phyloP scores from a whole-genome alignment of 108 stramenopile genomes.

The Fistulifera pelliculosa region DNA sequence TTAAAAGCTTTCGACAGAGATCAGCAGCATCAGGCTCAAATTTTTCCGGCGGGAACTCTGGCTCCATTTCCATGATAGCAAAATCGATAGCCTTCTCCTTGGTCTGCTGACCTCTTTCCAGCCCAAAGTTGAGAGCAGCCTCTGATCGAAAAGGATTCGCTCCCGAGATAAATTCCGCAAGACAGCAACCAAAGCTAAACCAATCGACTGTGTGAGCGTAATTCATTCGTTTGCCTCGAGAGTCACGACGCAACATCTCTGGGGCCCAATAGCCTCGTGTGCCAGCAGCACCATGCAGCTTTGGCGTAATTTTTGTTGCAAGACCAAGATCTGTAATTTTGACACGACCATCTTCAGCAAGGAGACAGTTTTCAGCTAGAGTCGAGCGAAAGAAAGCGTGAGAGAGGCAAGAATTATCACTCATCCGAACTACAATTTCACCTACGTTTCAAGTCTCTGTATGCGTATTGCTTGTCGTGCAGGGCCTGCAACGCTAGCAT shows the following conservation, averaged over 20 bases:
- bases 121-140: conserved; percentile 76
- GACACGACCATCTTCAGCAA: conserved; percentile 84
- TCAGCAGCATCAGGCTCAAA: conserved; percentile 72
- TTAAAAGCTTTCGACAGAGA: conserved; percentile 67
- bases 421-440: too few relatives aligned
- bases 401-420: too few relatives aligned
- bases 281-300: conserved; percentile 76
- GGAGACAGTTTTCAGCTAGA: conserved; percentile 78
- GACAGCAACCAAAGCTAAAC: conserved; percentile 91
- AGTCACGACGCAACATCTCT: conserved; percentile 87
- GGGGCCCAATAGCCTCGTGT: conserved; percentile 94
- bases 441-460: conserved; percentile 85
- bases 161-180: conserved; percentile 91
- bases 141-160: conserved; percentile 90
- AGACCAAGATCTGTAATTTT: conserved; percentile 90
- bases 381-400: conserved; percentile 31
- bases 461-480: conserved; percentile 83
- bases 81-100: conserved; percentile 85
- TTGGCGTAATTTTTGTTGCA: conserved; percentile 79
- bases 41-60: conserved; percentile 48
- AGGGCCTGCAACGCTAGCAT: conserved; percentile 87
- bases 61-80: conserved; percentile 85
- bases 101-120: conserved; percentile 57
- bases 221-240: conserved; percentile 66
- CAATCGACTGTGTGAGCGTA: conserved; percentile 89